Evolutionary conservation across 1,284 basidiomycete genomes (phyloP), one percentile per base, ranked within the genome.

Genomic region (Sanghuangporus sanghuang): DNA sequence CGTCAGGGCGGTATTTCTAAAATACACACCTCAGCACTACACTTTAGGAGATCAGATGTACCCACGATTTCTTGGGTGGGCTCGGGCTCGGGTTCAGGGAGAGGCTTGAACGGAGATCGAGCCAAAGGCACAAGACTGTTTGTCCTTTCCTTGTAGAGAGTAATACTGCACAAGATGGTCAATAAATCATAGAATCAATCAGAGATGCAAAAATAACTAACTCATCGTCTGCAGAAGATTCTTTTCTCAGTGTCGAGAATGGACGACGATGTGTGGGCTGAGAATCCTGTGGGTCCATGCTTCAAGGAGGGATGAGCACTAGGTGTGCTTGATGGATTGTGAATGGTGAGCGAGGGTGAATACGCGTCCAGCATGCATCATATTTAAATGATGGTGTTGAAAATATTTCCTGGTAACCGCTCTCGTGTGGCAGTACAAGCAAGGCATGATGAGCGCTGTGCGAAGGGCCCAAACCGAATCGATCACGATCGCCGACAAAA

Each of bases 1-100:
- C 62, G 48, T 63, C 59, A 16, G 36, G 49, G 27, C 42, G 59
- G 14, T 54, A 42, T 61, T 54, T 12, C 61, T 61, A 14, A 7
- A 56, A 21, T 16, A 3, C 11, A 44, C 5, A 8, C 9, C 27
- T 35, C 14, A 56, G 16, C 12, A 52, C 12, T 1, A 52, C 12
- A 23, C 12, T 52, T 32, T 0, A 23, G 9, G 18, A 52, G 27
- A 32, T 32, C 27, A 52, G 6, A 11, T 11, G 27, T 52, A 27
- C 49, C 27, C 21, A 27, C 49, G 23, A 52, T 52, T 23, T 58
- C 57, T 48, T 14, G 32, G 4, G 42, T 42, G 8, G 57, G 57
- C 7, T 42, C 40, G 21, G 57, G 40, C 16, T 46, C 44, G 2
- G 57, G 57, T 23, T 36, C 44, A 4, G 23, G 27, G 6, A 35